Base-by-base conservation (phyloP, 129 eudicot species). In the Logfia minima region DNA sequence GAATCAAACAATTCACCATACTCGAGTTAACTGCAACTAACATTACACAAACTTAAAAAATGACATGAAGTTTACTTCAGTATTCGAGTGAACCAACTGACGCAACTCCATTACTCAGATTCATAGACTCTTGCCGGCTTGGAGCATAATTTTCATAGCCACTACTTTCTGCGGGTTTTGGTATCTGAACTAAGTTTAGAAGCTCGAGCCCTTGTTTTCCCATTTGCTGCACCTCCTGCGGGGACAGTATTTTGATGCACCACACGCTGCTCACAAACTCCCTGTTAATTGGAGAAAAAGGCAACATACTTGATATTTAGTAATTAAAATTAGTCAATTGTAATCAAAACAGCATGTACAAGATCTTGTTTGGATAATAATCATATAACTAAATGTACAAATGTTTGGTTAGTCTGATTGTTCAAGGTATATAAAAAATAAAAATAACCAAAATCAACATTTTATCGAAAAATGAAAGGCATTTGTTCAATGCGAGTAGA, bases 151-250 rank as follows among this genome's bases (percentile, higher is more conserved):
- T 85, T 13, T 91, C 86, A 83, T 74, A 77, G 70, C 61, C 71
- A 75, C 68, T 68, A 75, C 61, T 72, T 51, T 60, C 76, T 6
- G 83, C 75, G 63, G 81, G 81, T 84, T 81, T 85, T 41, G 80
- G 86, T 29, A 82, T 64, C 28, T 83, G 84, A 82, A 68, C 90
- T 4, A 90, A 79, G 71, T 87, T 80, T 16, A 86, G 88, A 84
- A 88, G 89, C 79, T 90, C 84, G 19, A 83, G 84, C 4, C 96
- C 98, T 53, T 83, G 88, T 87, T 90, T 88, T 4, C 92, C 90
- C 98, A 90, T 88, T 75, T 93, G 90, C 62, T 90, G 97, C 88
- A 93, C 91, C 83, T 93, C 98, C 11, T 82, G 89, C 0, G 98
- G 96, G 41, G 97, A 90, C 18, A 93, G 90, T 68, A 93, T 84